Base-by-base conservation (phyloP, 805 yeast genomes). In the Metschnikowia rubicola region DNA sequence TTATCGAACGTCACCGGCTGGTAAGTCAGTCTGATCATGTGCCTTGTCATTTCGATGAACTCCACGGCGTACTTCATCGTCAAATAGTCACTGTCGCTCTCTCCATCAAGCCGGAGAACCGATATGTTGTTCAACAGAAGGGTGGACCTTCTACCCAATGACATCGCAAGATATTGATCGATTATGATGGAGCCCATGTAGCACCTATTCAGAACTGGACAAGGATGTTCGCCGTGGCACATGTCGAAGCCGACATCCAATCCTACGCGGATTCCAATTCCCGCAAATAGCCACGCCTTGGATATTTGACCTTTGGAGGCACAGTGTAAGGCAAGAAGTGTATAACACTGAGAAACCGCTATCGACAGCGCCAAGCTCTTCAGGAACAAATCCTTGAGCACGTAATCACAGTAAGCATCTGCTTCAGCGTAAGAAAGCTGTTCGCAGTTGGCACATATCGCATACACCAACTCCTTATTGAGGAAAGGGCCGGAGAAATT, bases 221-320 rank as follows among this genome's bases (percentile, higher is more conserved):
- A 45, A 2, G 48, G 13, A 10, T 35, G 17, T 8, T 46, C 47
- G 7, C 39, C 49, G 36, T 42, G 45, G 17, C 40, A 32, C 43
- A 42, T 39, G 33, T 55, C 56, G 28, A 52, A 54, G 17, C 59
- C 59, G 10, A 55, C 43, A 13, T 55, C 57, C 9, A 37, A 41
- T 12, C 56, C 59, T 4, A 51, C 46, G 8, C 56, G 50, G 29
- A 53, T 42, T 4, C 51, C 59, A 10, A 55, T 43, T 4, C 56
- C 57, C 10, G 51, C 41, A 12, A 54, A 42, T 17, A 51, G 30
- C 59, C 59, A 55, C 5, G 56, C 56, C 21, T 52, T 54, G 12
- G 50, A 47, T 13, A 46, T 44, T 36, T 55, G 56, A 10, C 59
- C 59, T 33, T 46, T 52, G 19, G 54, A 47, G 9, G 51, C 19